Conservation (phyloP, 2,329 filamentous ascomycete genomes). For the Aureobasidium pullulans region DNA sequence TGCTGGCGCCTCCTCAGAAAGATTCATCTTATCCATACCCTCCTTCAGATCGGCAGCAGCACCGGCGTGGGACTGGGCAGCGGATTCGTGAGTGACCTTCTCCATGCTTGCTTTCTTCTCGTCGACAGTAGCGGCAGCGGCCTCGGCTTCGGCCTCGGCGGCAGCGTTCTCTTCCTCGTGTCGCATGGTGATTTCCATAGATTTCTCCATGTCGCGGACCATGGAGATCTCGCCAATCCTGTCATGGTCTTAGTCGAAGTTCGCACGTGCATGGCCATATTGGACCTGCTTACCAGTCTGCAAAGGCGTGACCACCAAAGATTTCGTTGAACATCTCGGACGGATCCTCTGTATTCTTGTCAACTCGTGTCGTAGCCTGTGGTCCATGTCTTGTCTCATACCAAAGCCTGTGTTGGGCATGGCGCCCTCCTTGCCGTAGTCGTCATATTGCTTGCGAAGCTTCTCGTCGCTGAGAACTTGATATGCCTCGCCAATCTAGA, state of each 20-base stretch:
- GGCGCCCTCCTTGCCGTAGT: slow-evolving; percentile 91
- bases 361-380: slow-evolving; percentile 3
- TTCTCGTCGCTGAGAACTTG: slow-evolving; percentile 82
- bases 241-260: slow-evolving; percentile 2
- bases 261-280: not conserved
- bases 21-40: slow-evolving; percentile 23
- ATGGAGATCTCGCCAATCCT: slow-evolving; percentile 91
- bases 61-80: slow-evolving; percentile 10
- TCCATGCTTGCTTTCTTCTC: slow-evolving; percentile 37
- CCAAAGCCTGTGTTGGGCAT: slow-evolving; percentile 87
- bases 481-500: slow-evolving; percentile 61
- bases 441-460: slow-evolving; percentile 87
- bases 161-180: slow-evolving; percentile 50
- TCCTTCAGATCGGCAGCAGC: slow-evolving; percentile 19
- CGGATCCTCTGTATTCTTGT: slow-evolving; percentile 60
- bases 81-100: slow-evolving; percentile 1
- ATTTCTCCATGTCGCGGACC: slow-evolving; percentile 96
- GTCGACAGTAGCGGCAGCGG: slow-evolving; percentile 44
- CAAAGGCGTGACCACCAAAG: slow-evolving; percentile 92
- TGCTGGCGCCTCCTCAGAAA: slow-evolving; percentile 8
- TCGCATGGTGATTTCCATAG: slow-evolving; percentile 94
- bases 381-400: slow-evolving; percentile 26
- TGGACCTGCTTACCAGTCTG: slow-evolving; percentile 55
- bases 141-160: slow-evolving; percentile 8
- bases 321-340: slow-evolving; percentile 98